Conservation (phyloP, 768 basidiomycete species). For the Mrakia frigida region DNA sequence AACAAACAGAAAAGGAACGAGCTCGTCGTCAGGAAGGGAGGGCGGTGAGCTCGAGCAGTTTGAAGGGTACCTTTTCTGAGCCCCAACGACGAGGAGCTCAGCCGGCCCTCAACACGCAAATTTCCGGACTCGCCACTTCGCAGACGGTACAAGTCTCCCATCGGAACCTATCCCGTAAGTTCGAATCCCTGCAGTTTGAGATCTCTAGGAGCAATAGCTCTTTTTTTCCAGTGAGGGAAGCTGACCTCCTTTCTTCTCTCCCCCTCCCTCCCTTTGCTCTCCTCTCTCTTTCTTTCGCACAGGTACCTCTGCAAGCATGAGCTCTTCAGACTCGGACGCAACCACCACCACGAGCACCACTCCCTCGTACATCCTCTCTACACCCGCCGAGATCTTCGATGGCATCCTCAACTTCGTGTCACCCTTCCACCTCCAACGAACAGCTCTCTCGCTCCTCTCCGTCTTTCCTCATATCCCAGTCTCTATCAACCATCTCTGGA, state of each 20-base stretch:
- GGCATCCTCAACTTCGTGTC: constrained; percentile 12
- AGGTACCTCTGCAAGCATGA: not conserved
- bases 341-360: not conserved
- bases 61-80: too few relatives aligned
- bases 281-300: not conserved
- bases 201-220: not conserved
- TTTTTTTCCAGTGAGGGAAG: not conserved
- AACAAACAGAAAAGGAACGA: too few relatives aligned
- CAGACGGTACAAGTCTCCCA: not conserved
- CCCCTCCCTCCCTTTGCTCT: not conserved
- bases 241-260: not conserved
- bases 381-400: constrained; percentile 26
- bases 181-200: too few relatives aligned
- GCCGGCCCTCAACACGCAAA: too few relatives aligned
- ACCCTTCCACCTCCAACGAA: constrained; percentile 23
- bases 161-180: not conserved
- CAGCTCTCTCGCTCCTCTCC: constrained; percentile 25
- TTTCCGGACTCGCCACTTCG: too few relatives aligned
- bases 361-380: not conserved
- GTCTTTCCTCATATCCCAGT: constrained; percentile 19
- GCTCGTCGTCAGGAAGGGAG: too few relatives aligned
- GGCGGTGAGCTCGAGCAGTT: too few relatives aligned
- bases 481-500: constrained; percentile 21
- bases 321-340: not conserved
- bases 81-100: too few relatives aligned